Percentiles rank a stretch among this genome's conserved stretches.
These are phyloP conservation scores for Coniosporium tulheliwenetii DNA, from an alignment of 2,329 filamentous ascomycete species.

Conservation along the genomic window DNA sequence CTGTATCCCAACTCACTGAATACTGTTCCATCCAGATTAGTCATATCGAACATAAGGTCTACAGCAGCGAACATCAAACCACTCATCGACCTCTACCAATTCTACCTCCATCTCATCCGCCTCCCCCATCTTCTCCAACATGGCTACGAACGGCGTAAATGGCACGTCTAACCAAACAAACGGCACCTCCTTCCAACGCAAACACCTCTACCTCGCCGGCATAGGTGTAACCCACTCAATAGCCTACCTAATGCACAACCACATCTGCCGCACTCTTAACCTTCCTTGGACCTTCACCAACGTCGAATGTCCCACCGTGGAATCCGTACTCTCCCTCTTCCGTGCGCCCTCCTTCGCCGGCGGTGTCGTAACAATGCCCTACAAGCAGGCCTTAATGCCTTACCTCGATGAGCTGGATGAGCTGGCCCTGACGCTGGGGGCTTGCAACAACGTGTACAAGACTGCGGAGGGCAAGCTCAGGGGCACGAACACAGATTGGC, in stretches of 20 bases:
- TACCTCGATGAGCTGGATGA: constrained; percentile 22
- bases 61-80: no score
- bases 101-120: no score
- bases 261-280: constrained; percentile 18
- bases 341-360: constrained; percentile 14
- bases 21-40: no score
- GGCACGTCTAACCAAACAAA: not conserved
- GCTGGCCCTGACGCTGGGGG: constrained; percentile 18
- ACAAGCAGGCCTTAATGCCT: constrained; percentile 21
- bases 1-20: no score
- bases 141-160: not conserved
- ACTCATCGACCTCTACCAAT: no score
- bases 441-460: constrained; percentile 21
- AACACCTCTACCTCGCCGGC: constrained; percentile 20
- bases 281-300: constrained; percentile 20
- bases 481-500: constrained; percentile 30
- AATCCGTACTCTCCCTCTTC: constrained; percentile 16
- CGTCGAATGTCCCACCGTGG: constrained; percentile 17
- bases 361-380: constrained; percentile 27
- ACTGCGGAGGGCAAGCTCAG: constrained; percentile 11
- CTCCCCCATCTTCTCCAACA: not conserved
- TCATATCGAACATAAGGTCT: no score
- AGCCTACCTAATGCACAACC: constrained; percentile 24
- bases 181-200: not conserved
- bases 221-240: constrained; percentile 25